Base-by-base conservation (phyloP, 768 basidiomycete species). In the Trametes gibbosa region DNA sequence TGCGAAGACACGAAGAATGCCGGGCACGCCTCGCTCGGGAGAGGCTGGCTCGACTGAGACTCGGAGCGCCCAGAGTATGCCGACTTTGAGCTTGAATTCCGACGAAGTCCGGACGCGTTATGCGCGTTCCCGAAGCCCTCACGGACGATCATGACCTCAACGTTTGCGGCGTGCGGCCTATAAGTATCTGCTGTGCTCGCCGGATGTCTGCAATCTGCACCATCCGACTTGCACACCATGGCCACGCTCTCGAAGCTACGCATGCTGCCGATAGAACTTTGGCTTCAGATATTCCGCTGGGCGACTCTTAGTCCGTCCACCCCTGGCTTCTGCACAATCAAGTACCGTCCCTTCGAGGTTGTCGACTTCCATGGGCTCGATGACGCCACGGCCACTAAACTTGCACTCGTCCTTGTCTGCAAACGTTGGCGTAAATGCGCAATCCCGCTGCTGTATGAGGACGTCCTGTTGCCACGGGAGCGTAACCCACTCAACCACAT, bases 341-440 rank as follows among this genome's bases (percentile, higher is more conserved):
- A 56, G 55, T 82, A 85, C 64, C 64, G 66, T 23, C 84, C 84
- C 1, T 87, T 87, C 70, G 74, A 78, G 39, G 65, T 55, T 19
- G 68, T 58, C 5, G 42, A 70, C 37, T 50, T 57, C 9, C 53
- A 58, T 12, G 58, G 65, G 32, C 66, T 73, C 48, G 57, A 68
- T 59, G 68, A 77, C 50, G 68, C 62, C 37, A 55, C 79, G 32
- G 65, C 66, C 25, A 74, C 76, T 27, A 77, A 75, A 67, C 68
- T 69, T 37, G 67, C 76, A 3, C 70, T 88, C 48, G 75, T 79
- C 43, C 74, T 77, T 53, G 86, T 88, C 32, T 87, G 84, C 69
- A 79, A 76, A 50, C 69, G 74, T 29, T 87, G 86, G 86, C 76
- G 73, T n/a, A 59, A 60, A 16, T 76, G 84, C 67, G 73, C 78